These are phyloP conservation scores for Boletales sp. DNA, from an alignment of 768 basidiomycete species.

Conservation along the genomic window DNA sequence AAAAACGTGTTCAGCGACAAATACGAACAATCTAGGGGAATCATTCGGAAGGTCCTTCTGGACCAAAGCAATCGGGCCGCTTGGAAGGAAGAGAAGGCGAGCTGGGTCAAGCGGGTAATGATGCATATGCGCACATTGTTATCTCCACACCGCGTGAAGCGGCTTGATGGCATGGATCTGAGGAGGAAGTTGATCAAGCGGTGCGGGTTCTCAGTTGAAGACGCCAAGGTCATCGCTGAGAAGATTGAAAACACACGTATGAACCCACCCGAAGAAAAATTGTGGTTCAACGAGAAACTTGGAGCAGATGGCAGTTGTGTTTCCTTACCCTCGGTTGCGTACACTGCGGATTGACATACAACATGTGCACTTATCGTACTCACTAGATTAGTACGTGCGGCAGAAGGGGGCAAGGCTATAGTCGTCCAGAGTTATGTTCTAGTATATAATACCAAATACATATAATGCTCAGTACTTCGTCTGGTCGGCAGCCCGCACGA, in stretches of 20 bases:
- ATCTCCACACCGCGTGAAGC: constrained; percentile 11
- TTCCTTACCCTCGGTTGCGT: constrained; percentile 12
- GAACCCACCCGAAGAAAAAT: constrained; percentile 10
- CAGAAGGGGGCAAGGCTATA: too few species aligned
- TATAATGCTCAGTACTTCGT: too few species aligned
- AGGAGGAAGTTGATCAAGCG: constrained; percentile 20
- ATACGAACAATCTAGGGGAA: constrained; percentile 31
- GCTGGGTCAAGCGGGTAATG: constrained; percentile 23
- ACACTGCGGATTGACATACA: background rate
- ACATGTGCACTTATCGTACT: too few species aligned
- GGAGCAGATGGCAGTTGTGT: constrained; percentile 3
- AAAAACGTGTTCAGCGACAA: constrained; percentile 21
- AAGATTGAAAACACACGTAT: constrained; percentile 16
- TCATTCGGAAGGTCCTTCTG: constrained; percentile 19
- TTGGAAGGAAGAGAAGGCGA: constrained; percentile 26
- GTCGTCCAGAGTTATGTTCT: too few species aligned
- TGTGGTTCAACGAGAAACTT: constrained; percentile 20
- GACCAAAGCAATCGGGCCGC: constrained; percentile 9
- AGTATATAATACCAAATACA: too few species aligned
- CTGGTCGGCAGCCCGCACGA: too few species aligned
- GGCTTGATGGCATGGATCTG: constrained; percentile 9
- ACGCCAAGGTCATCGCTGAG: constrained; percentile 15
- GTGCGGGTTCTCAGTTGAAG: constrained; percentile 21
- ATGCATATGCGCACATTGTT: constrained; percentile 26
- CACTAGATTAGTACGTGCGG: too few species aligned